Conservation (phyloP, 768 basidiomycete genomes). For the Tylopilus rubrobrunneus region DNA sequence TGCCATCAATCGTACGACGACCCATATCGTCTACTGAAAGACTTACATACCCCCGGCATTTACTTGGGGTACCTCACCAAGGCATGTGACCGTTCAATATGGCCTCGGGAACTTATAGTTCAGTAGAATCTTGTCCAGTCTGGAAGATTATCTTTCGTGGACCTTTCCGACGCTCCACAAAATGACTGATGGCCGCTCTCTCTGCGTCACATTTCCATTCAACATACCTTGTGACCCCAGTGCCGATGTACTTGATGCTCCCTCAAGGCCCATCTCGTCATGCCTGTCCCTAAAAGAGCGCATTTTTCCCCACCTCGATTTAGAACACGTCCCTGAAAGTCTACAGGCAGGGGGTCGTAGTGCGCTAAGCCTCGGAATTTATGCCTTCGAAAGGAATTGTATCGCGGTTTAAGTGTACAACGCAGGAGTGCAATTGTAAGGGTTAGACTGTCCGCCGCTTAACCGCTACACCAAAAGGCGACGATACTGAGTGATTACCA, state of each 20-base stretch:
- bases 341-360: constrained; percentile 26
- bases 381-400: constrained; percentile 18
- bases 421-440: neutral
- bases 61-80: constrained; percentile 26
- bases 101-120: neutral
- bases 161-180: constrained; percentile 29
- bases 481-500: too few relatives aligned
- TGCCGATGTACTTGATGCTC: constrained; percentile 24
- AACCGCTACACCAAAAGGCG: too few relatives aligned
- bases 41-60: constrained; percentile 39
- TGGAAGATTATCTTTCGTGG: constrained; percentile 22
- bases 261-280: constrained; percentile 7
- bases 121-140: constrained; percentile 24
- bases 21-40: constrained; percentile 36
- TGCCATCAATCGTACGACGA: neutral
- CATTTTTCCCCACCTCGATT: constrained; percentile 36
- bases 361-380: constrained; percentile 34
- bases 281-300: constrained; percentile 24
- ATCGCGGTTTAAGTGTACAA: neutral
- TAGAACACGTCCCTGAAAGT: constrained; percentile 35
- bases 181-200: constrained; percentile 17
- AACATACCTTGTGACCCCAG: constrained; percentile 31
- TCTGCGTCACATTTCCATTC: constrained; percentile 2
- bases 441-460: too few relatives aligned
- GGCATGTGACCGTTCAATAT: constrained; percentile 15